Evolutionary conservation across 2,329 filamentous ascomycete species (phyloP).

Genomic region (Keithomyces neogunnii): DNA sequence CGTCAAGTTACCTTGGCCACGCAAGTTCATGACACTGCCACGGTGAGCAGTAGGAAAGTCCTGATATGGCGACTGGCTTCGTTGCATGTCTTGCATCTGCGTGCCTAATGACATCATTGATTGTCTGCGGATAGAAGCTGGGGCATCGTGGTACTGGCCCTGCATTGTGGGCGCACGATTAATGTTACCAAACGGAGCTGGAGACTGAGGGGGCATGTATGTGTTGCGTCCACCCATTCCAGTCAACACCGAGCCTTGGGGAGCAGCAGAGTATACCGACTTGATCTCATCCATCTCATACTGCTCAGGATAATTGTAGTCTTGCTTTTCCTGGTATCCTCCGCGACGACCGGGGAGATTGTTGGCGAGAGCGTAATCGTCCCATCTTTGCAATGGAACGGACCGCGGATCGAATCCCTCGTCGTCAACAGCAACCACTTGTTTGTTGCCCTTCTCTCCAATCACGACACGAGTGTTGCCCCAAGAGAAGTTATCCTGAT

Average conservation of each 20-base stretch:
- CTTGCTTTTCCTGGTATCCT: conserved; percentile 54
- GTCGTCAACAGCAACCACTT: conserved; percentile 78
- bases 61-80: conserved; percentile 49
- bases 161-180: conserved; percentile 35
- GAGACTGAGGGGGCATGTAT: conserved; percentile 78
- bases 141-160: conserved; percentile 39
- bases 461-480: conserved; percentile 97
- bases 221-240: conserved; percentile 66
- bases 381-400: conserved; percentile 93
- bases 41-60: conserved; percentile 37
- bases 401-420: conserved; percentile 85
- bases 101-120: conserved; percentile 61
- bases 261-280: conserved; percentile 89
- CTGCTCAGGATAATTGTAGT: conserved; percentile 61
- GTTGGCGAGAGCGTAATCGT: conserved; percentile 84
- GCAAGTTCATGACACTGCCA: conserved; percentile 56
- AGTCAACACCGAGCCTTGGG: conserved; percentile 77
- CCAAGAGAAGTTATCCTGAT: conserved; percentile 98
- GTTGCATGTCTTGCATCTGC: conserved; percentile 34
- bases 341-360: conserved; percentile 87
- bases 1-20: conserved; percentile 38
- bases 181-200: conserved; percentile 57
- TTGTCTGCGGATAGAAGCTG: conserved; percentile 53
- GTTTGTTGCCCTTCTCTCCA: conserved; percentile 84
- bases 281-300: conserved; percentile 99